These are phyloP conservation scores for Euptelea pleiosperma DNA, from an alignment of 164 flowering plant genomes.

Conservation along the genomic window DNA sequence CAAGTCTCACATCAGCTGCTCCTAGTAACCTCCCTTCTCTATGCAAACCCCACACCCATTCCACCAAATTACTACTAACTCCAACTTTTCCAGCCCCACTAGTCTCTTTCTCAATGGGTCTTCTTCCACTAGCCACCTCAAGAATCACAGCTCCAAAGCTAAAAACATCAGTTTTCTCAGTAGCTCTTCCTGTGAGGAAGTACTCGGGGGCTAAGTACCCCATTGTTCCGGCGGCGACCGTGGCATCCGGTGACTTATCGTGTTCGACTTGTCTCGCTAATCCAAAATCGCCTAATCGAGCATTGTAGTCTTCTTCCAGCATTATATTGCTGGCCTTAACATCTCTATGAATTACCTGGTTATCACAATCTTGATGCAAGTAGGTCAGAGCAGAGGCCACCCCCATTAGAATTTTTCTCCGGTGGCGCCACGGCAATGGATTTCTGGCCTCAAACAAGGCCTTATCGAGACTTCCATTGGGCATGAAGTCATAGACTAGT, in stretches of 20 bases:
- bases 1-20: constrained; percentile 60
- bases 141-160: constrained; percentile 89
- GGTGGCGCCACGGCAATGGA: constrained; percentile 56
- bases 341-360: constrained; percentile 85
- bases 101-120: constrained; percentile 66
- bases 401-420: constrained; percentile 62
- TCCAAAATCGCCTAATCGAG: constrained; percentile 84
- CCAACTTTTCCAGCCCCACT: constrained; percentile 24
- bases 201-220: constrained; percentile 97
- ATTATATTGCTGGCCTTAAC: constrained; percentile 84
- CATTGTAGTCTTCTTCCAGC: constrained; percentile 83
- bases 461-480: constrained; percentile 90
- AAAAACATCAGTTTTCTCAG: constrained; percentile 86
- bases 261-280: constrained; percentile 74
- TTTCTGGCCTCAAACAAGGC: constrained; percentile 64
- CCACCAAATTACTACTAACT: constrained; percentile 57
- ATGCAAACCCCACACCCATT: constrained; percentile 87
- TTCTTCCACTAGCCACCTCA: constrained; percentile 78
- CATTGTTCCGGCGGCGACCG: constrained; percentile 91
- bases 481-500: constrained; percentile 83
- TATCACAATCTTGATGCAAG: constrained; percentile 88
- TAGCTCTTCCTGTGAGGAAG: constrained; percentile 69
- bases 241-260: constrained; percentile 78
- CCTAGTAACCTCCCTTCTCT: constrained; percentile 49
- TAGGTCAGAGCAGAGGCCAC: constrained; percentile 88